phyloP scores from a whole-genome alignment of 169 alveolate species.

The Pseudocohnilembus persalinus region DNA sequence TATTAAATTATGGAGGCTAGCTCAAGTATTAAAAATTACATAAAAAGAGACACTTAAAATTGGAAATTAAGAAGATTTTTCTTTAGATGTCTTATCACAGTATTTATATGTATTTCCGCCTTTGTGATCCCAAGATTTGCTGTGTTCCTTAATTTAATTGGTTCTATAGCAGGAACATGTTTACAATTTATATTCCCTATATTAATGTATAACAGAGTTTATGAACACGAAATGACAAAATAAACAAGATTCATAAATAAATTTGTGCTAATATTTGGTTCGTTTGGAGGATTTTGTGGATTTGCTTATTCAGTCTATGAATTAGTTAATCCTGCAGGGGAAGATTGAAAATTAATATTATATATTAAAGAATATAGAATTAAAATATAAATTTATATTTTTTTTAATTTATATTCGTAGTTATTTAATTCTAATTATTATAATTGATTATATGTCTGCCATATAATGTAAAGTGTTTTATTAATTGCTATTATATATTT shows the following conservation, averaged over 20 bases:
- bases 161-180: conserved; percentile 40
- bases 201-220: conserved; percentile 8
- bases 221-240: background rate
- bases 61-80: conserved; percentile 6
- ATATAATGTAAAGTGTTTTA: no score
- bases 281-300: conserved; percentile 29
- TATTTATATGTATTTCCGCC: conserved; percentile 21
- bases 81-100: conserved; percentile 14
- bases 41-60: background rate
- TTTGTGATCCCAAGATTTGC: conserved; percentile 37
- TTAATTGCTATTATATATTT: no score
- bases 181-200: conserved; percentile 33
- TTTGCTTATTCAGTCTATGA: conserved; percentile 26
- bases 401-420: no score
- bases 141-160: conserved; percentile 29
- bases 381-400: no score
- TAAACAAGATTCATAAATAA: background rate
- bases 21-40: conserved; percentile 3
- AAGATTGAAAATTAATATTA: background rate
- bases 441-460: no score
- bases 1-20: conserved; percentile 27
- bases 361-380: no score
- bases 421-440: no score
- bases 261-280: conserved; percentile 14
- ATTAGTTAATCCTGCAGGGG: conserved; percentile 8